Percentiles rank a stretch among this genome's conserved stretches.
These are phyloP conservation scores for Brasenia schreberi DNA, from an alignment of 164 flowering plant species.

Conservation along the genomic window DNA sequence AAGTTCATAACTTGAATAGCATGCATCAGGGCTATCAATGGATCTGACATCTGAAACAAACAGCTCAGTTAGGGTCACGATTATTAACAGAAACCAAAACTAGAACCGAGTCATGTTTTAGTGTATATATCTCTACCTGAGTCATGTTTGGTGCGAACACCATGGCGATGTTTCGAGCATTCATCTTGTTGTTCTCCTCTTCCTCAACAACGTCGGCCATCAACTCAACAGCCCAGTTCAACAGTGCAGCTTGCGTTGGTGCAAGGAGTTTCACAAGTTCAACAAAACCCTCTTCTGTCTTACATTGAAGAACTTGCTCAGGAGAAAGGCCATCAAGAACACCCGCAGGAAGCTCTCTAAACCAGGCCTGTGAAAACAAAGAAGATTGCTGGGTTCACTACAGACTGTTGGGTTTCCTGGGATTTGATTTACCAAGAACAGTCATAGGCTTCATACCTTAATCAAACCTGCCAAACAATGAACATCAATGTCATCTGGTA, in stretches of 20 bases:
- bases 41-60: constrained; percentile 81
- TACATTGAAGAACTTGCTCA: constrained; percentile 78
- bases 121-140: constrained; percentile 32
- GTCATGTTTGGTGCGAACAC: constrained; percentile 98
- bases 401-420: no score
- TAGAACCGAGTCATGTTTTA: neutral
- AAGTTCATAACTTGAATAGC: constrained; percentile 99
- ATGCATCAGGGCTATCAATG: constrained; percentile 93
- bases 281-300: constrained; percentile 63
- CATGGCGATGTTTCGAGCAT: constrained; percentile 90
- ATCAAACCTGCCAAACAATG: constrained; percentile 94
- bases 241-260: constrained; percentile 75
- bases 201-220: constrained; percentile 97
- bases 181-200: constrained; percentile 88
- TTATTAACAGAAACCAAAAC: neutral
- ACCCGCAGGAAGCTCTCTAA: constrained; percentile 85
- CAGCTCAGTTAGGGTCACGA: neutral
- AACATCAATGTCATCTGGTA: constrained; percentile 82
- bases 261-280: constrained; percentile 65
- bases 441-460: constrained; percentile 6
- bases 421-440: no score
- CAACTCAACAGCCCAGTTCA: constrained; percentile 86
- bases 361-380: constrained; percentile 57
- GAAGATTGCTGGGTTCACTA: no score
- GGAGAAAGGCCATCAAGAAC: constrained; percentile 93